Evolutionary conservation across 1,284 basidiomycete species (phyloP), one percentile per base, ranked within the genome.

Genomic region (Cronartium quercuum): DNA sequence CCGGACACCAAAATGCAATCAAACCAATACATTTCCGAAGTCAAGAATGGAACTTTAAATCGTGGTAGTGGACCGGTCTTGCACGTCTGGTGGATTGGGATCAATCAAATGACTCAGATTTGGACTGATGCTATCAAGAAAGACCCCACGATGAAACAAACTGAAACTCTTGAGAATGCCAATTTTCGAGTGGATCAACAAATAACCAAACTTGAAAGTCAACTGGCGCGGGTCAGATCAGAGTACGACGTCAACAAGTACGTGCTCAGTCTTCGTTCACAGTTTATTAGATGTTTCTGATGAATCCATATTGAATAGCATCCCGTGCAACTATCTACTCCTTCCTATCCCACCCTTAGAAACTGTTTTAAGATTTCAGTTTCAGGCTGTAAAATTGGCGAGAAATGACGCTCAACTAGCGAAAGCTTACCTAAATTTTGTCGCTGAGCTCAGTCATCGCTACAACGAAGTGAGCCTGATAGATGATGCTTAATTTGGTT

Each of bases 91-190:
- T 75, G 73, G 73, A 64, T 75, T 15, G 73, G 73, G 34, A 66
- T 75, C 7, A 75, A 75, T 38, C 40, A 64, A 18, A 75, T 75
- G 1, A 66, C 65, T 68, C 73, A 68, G 10, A 75, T 75, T 44
- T 75, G 65, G 73, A 58, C 66, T 38, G 57, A 64, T 51, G 65
- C 34, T 21, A 35, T 44, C 15, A 64, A 64, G 9, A 60, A 38
- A 15, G 58, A 68, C 24, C 41, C 44, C 10, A 65, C 66, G 1
- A 29, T 38, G 6, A 12, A 38, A n/a, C 51, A 75, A 40, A 41
- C 37, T 15, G 34, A 34, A 18, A 35, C 18, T 38, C 6, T 38
- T 24, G 29, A n/a, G 18, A 34, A 62, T n/a, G 60, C 24, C 37
- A 24, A 35, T 13, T 18, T 18, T 34, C 24, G 29, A 62, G 60